Base-by-base conservation (phyloP, 176 grass and related monocot species). In the Oryza longistaminata region DNA sequence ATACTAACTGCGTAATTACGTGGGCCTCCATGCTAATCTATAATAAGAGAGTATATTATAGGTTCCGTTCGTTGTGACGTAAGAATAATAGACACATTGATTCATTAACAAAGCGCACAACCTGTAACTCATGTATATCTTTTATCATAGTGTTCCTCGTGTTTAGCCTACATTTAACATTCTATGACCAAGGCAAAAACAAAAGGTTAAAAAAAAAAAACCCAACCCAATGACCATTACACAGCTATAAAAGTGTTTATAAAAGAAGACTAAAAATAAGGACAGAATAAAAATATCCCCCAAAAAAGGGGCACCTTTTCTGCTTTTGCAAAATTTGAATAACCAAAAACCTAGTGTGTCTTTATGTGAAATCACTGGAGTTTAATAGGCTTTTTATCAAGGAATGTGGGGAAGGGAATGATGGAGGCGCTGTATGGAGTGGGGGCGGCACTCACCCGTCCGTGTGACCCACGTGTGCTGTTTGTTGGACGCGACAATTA, bases 391-490 rank as follows among this genome's bases (percentile, higher is more conserved):
- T n/a, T n/a, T 35, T 70, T 68, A 85, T 70, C 3, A 68, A 64
- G 52, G 43, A 65, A 29, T 64, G 65, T 43, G 78, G 45, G 60
- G 25, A 49, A 72, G 74, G 74, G 81, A 87, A 85, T 83, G 87
- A 82, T 83, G 80, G 80, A 17, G 55, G 40, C 21, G 21, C 53
- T 61, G 15, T 22, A 44, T 81, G 45, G 72, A 35, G 66, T 75
- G 75, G 85, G 80, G 80, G 46, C 74, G 43, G 64, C 72, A 76
- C 76, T 78, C 72, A 80, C 80, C 53, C 17, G 46, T 24, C 27
- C 66, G 87, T 78, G 66, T 85, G 89, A 2, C 84, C 92, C 90
- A 90, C 77, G 74, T 86, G 82, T 52, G 55, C 60, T 94, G 92
- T 81, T 80, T 94, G 90, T 81, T 80, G 87, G 53, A 76, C 4